Percentiles rank a stretch among this genome's conserved stretches.
phyloP scores from a whole-genome alignment of 2,329 filamentous ascomycete genomes.

The Colletotrichum sp. region DNA sequence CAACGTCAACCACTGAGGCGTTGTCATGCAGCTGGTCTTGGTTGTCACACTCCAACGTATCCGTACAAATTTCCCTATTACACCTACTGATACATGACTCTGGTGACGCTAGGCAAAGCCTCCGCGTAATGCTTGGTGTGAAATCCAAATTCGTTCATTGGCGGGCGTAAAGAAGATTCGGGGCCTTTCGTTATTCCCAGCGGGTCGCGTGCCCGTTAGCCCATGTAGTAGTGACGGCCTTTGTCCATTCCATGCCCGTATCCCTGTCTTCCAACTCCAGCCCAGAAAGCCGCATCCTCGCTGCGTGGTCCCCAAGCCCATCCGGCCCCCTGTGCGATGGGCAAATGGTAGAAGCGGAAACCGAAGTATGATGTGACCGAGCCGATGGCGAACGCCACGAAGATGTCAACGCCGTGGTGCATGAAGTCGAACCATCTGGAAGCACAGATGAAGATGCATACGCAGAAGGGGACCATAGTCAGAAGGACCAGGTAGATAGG shows the following conservation, averaged over 20 bases:
- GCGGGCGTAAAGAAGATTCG: neutral
- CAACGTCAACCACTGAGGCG: neutral
- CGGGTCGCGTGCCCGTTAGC: neutral
- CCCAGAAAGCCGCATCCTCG: constrained; percentile 5
- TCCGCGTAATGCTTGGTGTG: neutral
- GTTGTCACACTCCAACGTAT: neutral
- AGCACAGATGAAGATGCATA: constrained; percentile 73
- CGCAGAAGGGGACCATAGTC: constrained; percentile 68
- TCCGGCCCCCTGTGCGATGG: constrained; percentile 62
- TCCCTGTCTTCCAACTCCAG: neutral
- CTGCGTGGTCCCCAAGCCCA: constrained; percentile 77
- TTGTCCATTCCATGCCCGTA: neutral
- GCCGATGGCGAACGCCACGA: constrained; percentile 75
- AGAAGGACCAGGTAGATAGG: constrained; percentile 73
- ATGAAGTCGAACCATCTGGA: constrained; percentile 80
- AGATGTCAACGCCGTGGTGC: constrained; percentile 81
- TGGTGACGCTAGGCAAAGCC: neutral
- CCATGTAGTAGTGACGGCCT: neutral
- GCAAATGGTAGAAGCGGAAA: constrained; percentile 78
- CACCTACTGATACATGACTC: neutral
- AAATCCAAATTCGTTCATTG: neutral
- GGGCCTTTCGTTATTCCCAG: neutral
- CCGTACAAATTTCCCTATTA: neutral
- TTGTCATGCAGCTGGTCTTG: neutral
- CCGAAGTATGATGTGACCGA: constrained; percentile 68